phyloP scores from a whole-genome alignment of 2,329 filamentous ascomycete species.

The Diaporthe destruens region DNA sequence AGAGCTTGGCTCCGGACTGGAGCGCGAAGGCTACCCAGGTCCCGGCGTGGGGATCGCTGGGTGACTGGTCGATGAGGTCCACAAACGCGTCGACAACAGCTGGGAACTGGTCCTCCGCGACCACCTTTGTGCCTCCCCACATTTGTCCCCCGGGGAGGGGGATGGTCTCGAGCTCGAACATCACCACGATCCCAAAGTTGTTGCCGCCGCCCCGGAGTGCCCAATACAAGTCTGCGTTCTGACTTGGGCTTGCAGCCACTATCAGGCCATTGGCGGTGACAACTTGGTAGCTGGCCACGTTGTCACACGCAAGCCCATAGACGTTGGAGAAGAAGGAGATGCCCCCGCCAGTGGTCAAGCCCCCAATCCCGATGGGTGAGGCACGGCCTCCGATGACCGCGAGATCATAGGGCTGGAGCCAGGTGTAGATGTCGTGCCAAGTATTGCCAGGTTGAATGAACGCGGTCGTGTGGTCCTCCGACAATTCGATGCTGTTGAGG shows the following conservation, averaged over 20 bases:
- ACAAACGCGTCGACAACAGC: slow-evolving; percentile 50
- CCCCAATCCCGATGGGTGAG: slow-evolving; percentile 25
- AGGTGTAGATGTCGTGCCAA: not conserved
- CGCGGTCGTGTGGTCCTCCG: slow-evolving; percentile 1
- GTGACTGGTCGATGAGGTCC: slow-evolving; percentile 49
- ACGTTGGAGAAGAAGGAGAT: slow-evolving; percentile 30
- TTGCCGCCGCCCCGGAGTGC: slow-evolving; percentile 67
- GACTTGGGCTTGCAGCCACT: slow-evolving; percentile 54
- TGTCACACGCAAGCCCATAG: slow-evolving; percentile 28
- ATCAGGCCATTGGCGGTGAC: slow-evolving; percentile 60
- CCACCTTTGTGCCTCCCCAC: slow-evolving; percentile 54
- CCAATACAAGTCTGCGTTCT: slow-evolving; percentile 68
- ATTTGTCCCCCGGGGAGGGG: slow-evolving; percentile 50
- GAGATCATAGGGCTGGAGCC: slow-evolving; percentile 18
- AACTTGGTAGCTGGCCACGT: slow-evolving; percentile 44
- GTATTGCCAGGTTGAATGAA: slow-evolving; percentile 14
- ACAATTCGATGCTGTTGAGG: slow-evolving; percentile 7
- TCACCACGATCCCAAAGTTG: slow-evolving; percentile 68
- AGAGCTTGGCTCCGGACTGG: slow-evolving; percentile 45
- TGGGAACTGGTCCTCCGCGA: slow-evolving; percentile 48
- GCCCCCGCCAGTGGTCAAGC: slow-evolving; percentile 27
- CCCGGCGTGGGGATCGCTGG: slow-evolving; percentile 52
- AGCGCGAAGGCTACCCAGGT: slow-evolving; percentile 49
- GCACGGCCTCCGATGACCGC: slow-evolving; percentile 15
- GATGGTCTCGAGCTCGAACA: slow-evolving; percentile 58